A percentile compares a stretch with the other conserved stretches of the same genome.
Evolutionary conservation across 2,329 filamentous ascomycete species (phyloP).

Genomic region (Thielaviopsis musarum): DNA sequence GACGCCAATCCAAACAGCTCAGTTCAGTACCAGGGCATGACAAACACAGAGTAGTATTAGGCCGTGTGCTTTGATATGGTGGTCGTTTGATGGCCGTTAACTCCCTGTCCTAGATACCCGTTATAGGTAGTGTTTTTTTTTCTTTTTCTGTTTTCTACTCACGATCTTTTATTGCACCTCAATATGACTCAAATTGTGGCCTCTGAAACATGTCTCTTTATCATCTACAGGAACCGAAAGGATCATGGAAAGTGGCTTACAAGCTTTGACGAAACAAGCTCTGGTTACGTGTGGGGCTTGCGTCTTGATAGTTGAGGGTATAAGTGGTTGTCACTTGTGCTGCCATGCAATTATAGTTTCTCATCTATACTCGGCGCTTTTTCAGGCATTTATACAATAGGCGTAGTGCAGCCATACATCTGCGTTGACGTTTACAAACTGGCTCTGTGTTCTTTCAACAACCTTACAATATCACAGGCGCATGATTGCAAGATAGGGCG

Average conservation of each 20-base stretch:
- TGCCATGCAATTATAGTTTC: no score
- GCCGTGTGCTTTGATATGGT: background rate
- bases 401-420: no score
- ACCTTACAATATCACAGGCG: no score
- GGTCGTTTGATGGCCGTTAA: no score
- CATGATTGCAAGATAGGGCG: no score
- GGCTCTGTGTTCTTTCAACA: no score
- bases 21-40: background rate
- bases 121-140: background rate
- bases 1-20: background rate
- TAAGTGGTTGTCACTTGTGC: no score
- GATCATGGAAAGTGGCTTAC: background rate
- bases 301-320: no score
- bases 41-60: background rate
- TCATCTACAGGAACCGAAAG: conserved; percentile 3
- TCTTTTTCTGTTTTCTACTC: background rate
- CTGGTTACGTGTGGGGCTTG: background rate
- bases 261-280: background rate
- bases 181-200: background rate
- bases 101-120: no score
- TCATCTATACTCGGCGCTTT: no score
- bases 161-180: background rate
- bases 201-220: conserved; percentile 3
- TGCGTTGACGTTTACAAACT: no score
- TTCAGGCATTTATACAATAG: no score